Evolutionary conservation across 192 early-diverging fungal genomes (phyloP).

Genomic region (Jimgerdemannia flammicorona): DNA sequence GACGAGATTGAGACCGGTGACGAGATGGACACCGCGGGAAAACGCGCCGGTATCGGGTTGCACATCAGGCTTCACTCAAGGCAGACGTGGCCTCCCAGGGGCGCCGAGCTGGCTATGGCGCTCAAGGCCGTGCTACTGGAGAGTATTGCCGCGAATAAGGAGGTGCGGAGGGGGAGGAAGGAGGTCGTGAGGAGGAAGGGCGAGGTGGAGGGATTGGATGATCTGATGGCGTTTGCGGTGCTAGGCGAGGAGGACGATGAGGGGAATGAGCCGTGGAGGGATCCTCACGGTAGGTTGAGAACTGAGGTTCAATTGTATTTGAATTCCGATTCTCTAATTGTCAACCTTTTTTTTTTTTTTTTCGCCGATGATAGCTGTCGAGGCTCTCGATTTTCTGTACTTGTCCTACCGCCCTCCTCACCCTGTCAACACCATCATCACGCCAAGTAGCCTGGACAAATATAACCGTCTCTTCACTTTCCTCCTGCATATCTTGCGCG

Average conservation of each 20-base stretch:
- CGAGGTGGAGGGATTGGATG: slow-evolving; percentile 26
- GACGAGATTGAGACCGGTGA: slow-evolving; percentile 5
- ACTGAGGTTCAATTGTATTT: too few species aligned
- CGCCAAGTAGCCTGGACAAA: slow-evolving; percentile 28
- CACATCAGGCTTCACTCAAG: slow-evolving; percentile 8
- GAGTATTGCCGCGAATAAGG: slow-evolving; percentile 6
- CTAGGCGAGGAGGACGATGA: slow-evolving; percentile 21
- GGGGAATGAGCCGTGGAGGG: slow-evolving; percentile 18
- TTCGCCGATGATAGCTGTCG: slow-evolving; percentile 22
- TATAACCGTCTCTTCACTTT: slow-evolving; percentile 49
- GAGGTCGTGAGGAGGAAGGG: slow-evolving; percentile 1
- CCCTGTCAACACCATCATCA: slow-evolving; percentile 42
- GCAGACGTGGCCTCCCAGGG: slow-evolving; percentile 19
- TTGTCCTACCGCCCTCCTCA: slow-evolving; percentile 40
- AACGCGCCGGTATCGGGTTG: slow-evolving; percentile 6
- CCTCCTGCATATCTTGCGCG: slow-evolving; percentile 34
- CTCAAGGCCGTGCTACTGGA: slow-evolving; percentile 26
- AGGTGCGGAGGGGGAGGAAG: not conserved
- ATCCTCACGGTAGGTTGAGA: slow-evolving; percentile 36
- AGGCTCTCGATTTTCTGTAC: slow-evolving; percentile 49
- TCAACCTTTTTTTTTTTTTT: not conserved
- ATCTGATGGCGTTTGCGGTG: slow-evolving; percentile 36
- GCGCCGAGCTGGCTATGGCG: slow-evolving; percentile 20
- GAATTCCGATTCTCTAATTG: too few species aligned
- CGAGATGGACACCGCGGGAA: not conserved